phyloP scores from a whole-genome alignment of 208 protist genomes.

The Blastocrithidia nonstop region DNA sequence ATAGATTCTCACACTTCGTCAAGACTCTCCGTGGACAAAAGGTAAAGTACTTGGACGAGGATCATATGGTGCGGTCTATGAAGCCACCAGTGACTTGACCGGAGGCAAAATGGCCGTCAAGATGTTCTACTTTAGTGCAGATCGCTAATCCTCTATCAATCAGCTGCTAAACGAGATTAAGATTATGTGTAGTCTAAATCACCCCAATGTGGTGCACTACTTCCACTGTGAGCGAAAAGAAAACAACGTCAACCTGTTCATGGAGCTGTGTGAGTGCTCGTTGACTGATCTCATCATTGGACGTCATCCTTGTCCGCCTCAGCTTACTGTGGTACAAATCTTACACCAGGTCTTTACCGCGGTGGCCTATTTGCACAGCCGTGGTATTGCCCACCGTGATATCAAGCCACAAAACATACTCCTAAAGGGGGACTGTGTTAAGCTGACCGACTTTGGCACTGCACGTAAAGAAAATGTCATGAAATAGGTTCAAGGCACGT shows the following conservation, averaged over 20 bases:
- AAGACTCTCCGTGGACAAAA: slow-evolving; percentile 84
- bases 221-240: slow-evolving; percentile 83
- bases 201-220: slow-evolving; percentile 87
- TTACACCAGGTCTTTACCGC: slow-evolving; percentile 91
- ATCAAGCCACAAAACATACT: slow-evolving; percentile 97
- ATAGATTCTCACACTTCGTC: slow-evolving; percentile 73
- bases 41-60: slow-evolving; percentile 78
- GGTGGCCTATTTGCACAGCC: slow-evolving; percentile 93
- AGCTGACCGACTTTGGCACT: slow-evolving; percentile 97
- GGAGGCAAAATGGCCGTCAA: slow-evolving; percentile 89
- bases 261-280: slow-evolving; percentile 83
- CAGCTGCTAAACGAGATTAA: slow-evolving; percentile 79
- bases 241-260: slow-evolving; percentile 80
- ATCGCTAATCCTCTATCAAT: slow-evolving; percentile 58
- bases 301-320: slow-evolving; percentile 22
- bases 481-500: slow-evolving; percentile 79
- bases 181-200: slow-evolving; percentile 85
- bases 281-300: slow-evolving; percentile 63
- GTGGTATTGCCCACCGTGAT: slow-evolving; percentile 96
- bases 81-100: slow-evolving; percentile 81
- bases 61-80: slow-evolving; percentile 78
- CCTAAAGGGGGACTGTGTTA: slow-evolving; percentile 78
- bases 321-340: slow-evolving; percentile 59
- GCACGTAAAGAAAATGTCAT: slow-evolving; percentile 45
- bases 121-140: slow-evolving; percentile 76